Base-by-base conservation (phyloP, 2,329 filamentous ascomycete genomes). In the Paracamarosporium sp. region DNA sequence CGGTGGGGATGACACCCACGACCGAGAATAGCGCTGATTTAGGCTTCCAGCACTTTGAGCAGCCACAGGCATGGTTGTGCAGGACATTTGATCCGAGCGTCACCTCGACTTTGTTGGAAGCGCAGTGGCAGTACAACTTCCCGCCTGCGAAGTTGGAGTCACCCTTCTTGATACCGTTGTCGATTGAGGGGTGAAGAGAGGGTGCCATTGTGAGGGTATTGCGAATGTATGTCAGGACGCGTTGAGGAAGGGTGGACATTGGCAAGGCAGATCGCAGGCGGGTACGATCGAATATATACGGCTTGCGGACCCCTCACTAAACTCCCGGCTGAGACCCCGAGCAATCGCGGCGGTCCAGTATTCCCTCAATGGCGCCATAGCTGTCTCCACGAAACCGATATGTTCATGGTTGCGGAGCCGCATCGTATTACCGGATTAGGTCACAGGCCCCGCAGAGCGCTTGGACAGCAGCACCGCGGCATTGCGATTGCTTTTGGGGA, bases 31-130 rank as follows among this genome's bases (percentile, higher is more conserved):
- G 82, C 0, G 86, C 81, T 28, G 85, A 85, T 2, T 75, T 56
- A 5, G 88, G 88, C 75, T 90, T 90, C 87, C 87, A 90, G 83
- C 88, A 90, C 74, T 90, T 88, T 53, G 86, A 89, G 78, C 88
- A 90, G 61, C 88, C 88, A 76, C 88, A 90, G 54, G 86, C 87
- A 76, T 90, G 88, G 80, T 90, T 90, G 80, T 90, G 87, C 1
- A 81, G 78, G 55, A 90, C 84, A 65, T 89, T 85, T 70, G 83
- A 78, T 56, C 66, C 73, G 36, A 90, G 80, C 0, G 81, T 82
- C 22, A 90, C 81, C 67, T 86, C 82, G 57, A 90, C 85, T 25
- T 82, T 83, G 71, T 82, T 72, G 60, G 65, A 77, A 11, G 75
- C 54, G 79, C 88, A 90, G 67, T 83, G 82, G 80, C 88, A 90